These are phyloP conservation scores for Fragosphaeria purpurea DNA, from an alignment of 2,329 filamentous ascomycete genomes.

Conservation along the genomic window DNA sequence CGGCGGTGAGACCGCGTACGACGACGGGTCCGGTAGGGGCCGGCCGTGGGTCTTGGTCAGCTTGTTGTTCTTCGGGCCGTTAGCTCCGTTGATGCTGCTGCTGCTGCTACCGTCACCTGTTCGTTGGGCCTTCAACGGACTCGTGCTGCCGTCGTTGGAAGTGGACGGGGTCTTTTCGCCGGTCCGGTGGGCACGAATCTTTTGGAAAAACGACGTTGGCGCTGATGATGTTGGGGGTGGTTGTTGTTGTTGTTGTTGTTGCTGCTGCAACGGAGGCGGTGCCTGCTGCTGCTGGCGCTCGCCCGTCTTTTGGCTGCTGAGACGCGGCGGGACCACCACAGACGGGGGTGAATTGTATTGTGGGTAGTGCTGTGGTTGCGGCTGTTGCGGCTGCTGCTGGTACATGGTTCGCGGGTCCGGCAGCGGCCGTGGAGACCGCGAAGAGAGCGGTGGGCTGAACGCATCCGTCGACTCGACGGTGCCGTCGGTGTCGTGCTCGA, in stretches of 20 bases:
- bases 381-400: constrained; percentile 4
- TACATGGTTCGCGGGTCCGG: constrained; percentile 24
- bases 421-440: constrained; percentile 25
- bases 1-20: constrained; percentile 16
- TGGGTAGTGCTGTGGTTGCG: constrained; percentile 1
- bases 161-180: constrained; percentile 18
- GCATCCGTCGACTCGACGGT: neutral
- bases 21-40: constrained; percentile 42
- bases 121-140: constrained; percentile 11
- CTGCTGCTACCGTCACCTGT: constrained; percentile 15
- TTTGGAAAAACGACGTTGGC: constrained; percentile 5
- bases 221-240: neutral
- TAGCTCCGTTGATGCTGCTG: too few relatives aligned
- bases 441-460: constrained; percentile 4
- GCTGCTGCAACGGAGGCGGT: neutral
- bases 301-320: neutral
- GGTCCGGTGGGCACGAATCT: constrained; percentile 23
- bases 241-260: constrained; percentile 1
- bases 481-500: neutral
- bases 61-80: constrained; percentile 10
- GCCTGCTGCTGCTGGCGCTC: constrained; percentile 8
- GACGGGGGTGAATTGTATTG: constrained; percentile 10
- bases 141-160: constrained; percentile 1
- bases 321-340: constrained; percentile 10
- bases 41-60: constrained; percentile 29